Evolutionary conservation across 768 basidiomycete species (phyloP), one percentile per base, ranked within the genome.

Genomic region (Coprinellus micaceus): DNA sequence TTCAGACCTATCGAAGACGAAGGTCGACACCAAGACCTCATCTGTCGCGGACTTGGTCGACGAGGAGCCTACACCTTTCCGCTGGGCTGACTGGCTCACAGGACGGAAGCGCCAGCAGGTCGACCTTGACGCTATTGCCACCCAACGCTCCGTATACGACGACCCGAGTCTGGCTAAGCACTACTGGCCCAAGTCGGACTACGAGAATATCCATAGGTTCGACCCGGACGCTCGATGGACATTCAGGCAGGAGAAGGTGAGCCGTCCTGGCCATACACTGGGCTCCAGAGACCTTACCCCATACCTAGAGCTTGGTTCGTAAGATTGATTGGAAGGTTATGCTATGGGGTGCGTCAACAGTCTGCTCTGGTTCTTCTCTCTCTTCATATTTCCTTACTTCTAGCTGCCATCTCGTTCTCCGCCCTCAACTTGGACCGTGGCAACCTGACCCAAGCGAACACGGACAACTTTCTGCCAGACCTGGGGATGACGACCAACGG

Each of bases 311-410:
- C 10, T 63, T 84, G 7, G 64, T 83, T 24, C 71, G 82, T 43
- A 83, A 82, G 61, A 74, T 84, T 29, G 84, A 87, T 60, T 83
- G 80, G 78, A 84, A 76, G 57, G 77, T 86, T 36, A 80, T 85
- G 79, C 53, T 79, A 4, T 79, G 78, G 74, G 71, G 68, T 64
- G 50, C 54, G 59, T 55, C 25, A n/a, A 12, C 43, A 21, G 19
- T 44, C 2, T 28, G 7, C 33, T 33, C 33, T 28, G 12, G 28
- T 29, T 19, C 13, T 13, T 24, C 13, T 26, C n/a, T 13, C 17
- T 3, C 47, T 28, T 28, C 26, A 30, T 24, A 17, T 28, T 26
- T 9, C 5, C 2, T 15, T 48, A 71, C n/a, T n/a, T n/a, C n/a
- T 33, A 33, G 79, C 81, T 19, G 76, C 78, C 4, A 70, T 84